Base-by-base conservation (phyloP, 108 stramenopile species). In the Skeletonema menzelii region DNA sequence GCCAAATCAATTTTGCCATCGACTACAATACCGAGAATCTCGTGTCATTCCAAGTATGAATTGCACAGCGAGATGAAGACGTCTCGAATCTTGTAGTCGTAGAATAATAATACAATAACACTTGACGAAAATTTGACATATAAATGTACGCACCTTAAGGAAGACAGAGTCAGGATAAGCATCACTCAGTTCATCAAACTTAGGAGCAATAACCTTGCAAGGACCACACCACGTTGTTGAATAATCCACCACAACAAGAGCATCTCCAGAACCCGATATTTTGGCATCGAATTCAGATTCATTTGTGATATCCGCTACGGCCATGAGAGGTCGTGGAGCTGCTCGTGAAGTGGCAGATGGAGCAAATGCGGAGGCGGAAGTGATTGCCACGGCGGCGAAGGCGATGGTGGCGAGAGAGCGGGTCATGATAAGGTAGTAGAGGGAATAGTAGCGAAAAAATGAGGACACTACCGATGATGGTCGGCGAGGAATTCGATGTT, bases 181-280 rank as follows among this genome's bases (percentile, higher is more conserved):
- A 7, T 92, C 87, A 47, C 88, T 89, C 65, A 95, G 72, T 69
- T 95, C 91, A 56, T 88, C 94, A 82, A 92, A 95, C 65, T 91
- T 92, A 27, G 91, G 89, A 22, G 93, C 93, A 73, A 94, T 94
- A 22, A 87, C 83, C 83, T 97, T 96, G 86, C 97, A 98, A 24
- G 97, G 97, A 20, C 97, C 97, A 75, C 97, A 97, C 97, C 97
- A 98, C 8, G 97, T 96, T 20, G 97, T 96, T 35, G 91, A 90
- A 79, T 96, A 98, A 75, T 98, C 97, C 31, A 97, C 90, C 38
- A 98, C 86, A 26, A 98, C 85, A n/a, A 96, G 77, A 28, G 76
- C 71, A 34, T 59, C 78, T 19, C 84, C 85, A 14, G 88, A 79
- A 65, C 49, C 77, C 5, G 69, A 56, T 61, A 95, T 87, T 31